Evolutionary conservation across 495 filamentous ascomycete species (phyloP), one percentile per base, ranked within the genome.

Genomic region (Copromyces sp.): DNA sequence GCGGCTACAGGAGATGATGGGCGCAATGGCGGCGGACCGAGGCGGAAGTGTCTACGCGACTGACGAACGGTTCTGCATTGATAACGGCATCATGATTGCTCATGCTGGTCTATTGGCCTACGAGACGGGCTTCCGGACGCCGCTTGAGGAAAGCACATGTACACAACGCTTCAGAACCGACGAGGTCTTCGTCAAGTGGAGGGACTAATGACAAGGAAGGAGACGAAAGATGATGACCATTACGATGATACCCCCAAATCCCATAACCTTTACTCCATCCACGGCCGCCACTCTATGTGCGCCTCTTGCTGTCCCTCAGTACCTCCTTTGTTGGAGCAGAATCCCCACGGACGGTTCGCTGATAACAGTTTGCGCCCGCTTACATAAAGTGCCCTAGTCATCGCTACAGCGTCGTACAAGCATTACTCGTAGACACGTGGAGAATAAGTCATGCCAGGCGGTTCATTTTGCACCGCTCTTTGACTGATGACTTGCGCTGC

Each of bases 31-130:
- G n/a, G 84, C 85, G 45, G 94, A 97, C 80, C 85, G 96, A 41
- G 92, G 94, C 20, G 95, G 95, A 0, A 93, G 88, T 80, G 92
- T 98, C 24, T 98, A 91, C 84, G 94, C 94, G 9, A 99, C 95
- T 1, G 95, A 98, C 81, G 94, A 98, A 82, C 88, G 95, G 65
- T 98, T 97, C 82, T 98, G 95, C 78, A 99, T 99, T 74, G 96
- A 99, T 83, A 99, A 99, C 78, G 96, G 95, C 59, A 98, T 99
- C 73, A 99, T 99, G 95, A 99, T 99, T 83, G 95, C 95, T 14
- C 95, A 99, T 83, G 95, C 95, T 11, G 95, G 95, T 37, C 82
- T 99, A 76, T 78, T 97, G 74, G 94, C 93, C 9, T 97, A 91
- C 77, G 83, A 87, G 81, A 92, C 89, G 0, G 95, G 95, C 7